Base-by-base conservation (phyloP, 1,284 basidiomycete genomes). In the Porphyrellus sp. region DNA sequence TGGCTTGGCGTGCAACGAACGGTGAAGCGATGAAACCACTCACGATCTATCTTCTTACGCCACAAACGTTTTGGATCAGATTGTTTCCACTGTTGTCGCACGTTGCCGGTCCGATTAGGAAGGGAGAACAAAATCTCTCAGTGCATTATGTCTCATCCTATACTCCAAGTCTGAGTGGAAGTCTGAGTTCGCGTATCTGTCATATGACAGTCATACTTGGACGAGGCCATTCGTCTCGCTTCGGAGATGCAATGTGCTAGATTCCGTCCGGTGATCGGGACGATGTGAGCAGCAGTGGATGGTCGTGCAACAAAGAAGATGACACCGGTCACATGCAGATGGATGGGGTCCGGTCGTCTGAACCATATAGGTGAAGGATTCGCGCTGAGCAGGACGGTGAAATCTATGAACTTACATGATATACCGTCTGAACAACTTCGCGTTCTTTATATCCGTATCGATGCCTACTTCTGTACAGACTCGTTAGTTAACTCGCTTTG, bases 1-100 rank as follows among this genome's bases (percentile, higher is more conserved):
- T 38, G 27, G 42, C 18, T 16, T 8, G 7, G 16, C 34, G 28
- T 3, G 31, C 42, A 16, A 46, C 18, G 23, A 4, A 5, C 6
- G 9, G 9, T 18, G 6, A 51, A 23, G 21, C 24, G 11, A 34
- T 27, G 9, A 31, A n/a, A 27, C 30, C 38, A 1, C 25, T 60
- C 12, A 28, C 11, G 1, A 0, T n/a, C 5, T 39, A 0, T n/a
- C 5, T 39, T 67, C 4, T 44, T 73, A 15, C 47, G 62, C 3
- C n/a, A n/a, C n/a, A n/a, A 42, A 27, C 4, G 49, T 72, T 12
- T 71, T 67, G 70, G 49, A 57, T 11, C 4, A 46, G 3, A 46
- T 72, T 3, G 66, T 63, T 6, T 33, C 25, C 3, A 64, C 63
- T 9, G 55, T 71, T 0, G 55, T 63, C 0, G 49, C 33, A 34